Evolutionary conservation across 148 eudicot species (phyloP).

Genomic region (Polygonum aviculare): DNA sequence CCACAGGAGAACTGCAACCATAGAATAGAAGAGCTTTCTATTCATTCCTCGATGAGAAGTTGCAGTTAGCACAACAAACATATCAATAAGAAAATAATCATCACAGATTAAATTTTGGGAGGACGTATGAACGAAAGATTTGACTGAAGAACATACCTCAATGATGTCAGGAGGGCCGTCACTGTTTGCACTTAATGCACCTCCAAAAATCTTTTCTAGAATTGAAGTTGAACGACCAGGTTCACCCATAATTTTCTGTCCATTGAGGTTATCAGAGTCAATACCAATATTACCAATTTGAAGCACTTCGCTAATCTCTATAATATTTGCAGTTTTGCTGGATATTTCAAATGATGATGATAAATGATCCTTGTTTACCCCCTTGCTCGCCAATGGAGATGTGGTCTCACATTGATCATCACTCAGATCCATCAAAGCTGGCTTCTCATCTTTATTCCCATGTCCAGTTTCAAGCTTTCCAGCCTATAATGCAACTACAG

Average conservation of each 20-base stretch:
- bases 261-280: conserved; percentile 27
- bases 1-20: background rate
- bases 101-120: background rate
- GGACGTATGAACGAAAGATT: background rate
- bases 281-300: conserved; percentile 29
- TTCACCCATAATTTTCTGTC: conserved; percentile 27
- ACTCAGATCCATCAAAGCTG: conserved; percentile 17
- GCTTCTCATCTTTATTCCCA: conserved; percentile 26
- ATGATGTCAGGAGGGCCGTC: conserved; percentile 19
- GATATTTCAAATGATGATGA: conserved; percentile 21
- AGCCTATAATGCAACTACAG: conserved; percentile 24
- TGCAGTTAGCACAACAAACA: background rate
- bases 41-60: background rate
- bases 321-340: conserved; percentile 24
- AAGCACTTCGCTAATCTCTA: conserved; percentile 30
- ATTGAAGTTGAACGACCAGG: conserved; percentile 46
- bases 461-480: conserved; percentile 32
- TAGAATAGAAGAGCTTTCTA: background rate
- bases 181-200: conserved; percentile 28
- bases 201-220: conserved; percentile 71
- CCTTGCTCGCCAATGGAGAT: conserved; percentile 18
- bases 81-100: background rate
- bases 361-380: conserved; percentile 18
- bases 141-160: conserved; percentile 40
- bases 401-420: conserved; percentile 23